Evolutionary conservation across 495 filamentous ascomycete genomes (phyloP), one percentile per base, ranked within the genome.

Genomic region (Niebla homalea): DNA sequence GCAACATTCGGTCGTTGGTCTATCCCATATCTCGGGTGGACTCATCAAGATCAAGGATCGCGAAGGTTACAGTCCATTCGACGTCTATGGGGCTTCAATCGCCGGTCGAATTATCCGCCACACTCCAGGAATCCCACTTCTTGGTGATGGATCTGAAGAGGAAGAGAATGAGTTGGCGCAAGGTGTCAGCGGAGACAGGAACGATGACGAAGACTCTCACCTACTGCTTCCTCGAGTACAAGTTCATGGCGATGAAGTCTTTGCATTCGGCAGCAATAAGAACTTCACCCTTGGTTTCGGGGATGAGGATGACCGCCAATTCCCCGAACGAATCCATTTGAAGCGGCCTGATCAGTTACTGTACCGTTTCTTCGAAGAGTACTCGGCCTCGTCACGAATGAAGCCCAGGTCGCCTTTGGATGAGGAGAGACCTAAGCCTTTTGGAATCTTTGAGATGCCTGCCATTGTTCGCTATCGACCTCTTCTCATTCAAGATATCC

Each of bases 11-110:
- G 66, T 66, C 55, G 55, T 59, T 23, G 68, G 69, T 29, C 64
- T 70, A 25, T 68, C 68, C 35, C 70, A 76, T 41, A 68, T 64
- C 3, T 67, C 63, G 38, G 77, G 76, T 20, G 78, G 79, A 26
- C 66, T 95, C 22, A 90, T 96, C 56, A 95, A 94, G 67, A 83
- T 92, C 46, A 98, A 98, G 62, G 92, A 98, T 57, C 81, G 83
- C 42, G 89, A 95, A 62, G 93, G 93, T 16, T 85, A 90, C 57
- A 94, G 88, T 50, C 89, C 92, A 0, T 93, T 95, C 52, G 90
- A 97, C 61, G 70, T 97, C 15, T 95, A 92, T 56, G 82, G 81
- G 42, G 76, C 82, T 20, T 90, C 87, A 12, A 88, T 95, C 47
- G 79, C 78, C 41, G 75, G 81, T 25, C 65, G 71, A 20, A 67